Evolutionary conservation across 2,329 filamentous ascomycete species (phyloP), one percentile per base, ranked within the genome.

Genomic region (Ascosphaera apis): DNA sequence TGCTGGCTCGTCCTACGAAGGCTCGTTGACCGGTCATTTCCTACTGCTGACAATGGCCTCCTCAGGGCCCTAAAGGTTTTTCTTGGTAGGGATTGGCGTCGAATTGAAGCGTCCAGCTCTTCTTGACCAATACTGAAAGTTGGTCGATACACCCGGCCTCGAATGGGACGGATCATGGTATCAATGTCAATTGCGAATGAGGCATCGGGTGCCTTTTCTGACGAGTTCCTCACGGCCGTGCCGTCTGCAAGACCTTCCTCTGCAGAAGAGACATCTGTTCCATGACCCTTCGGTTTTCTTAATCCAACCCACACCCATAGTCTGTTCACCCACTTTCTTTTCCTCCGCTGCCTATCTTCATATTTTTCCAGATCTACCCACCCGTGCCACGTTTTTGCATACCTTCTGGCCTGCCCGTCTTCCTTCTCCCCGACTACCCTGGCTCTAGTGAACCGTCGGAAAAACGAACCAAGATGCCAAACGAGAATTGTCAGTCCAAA

Each of bases 301-400:
- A 25, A 25, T 5, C 21, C 40, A 3, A 49, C 42, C 45, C 44
- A 51, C 4, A 46, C 36, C 33, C 44, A 39, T 7, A 54, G 13
- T 31, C 37, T 44, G 2, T 30, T 36, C 4, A 48, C 44, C 1
- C 38, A 40, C 8, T 40, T 42, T 12, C 42, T 42, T 19, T 51
- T 41, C 3, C 43, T 27, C 5, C 40, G 19, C 37, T 51, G 54
- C 19, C 48, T 48, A 5, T 43, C 39, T 31, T 55, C 43, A 17
- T 55, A 49, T 4, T 41, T 46, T n/a, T 51, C 39, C 9, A 48
- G 36, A 2, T 50, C 43, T 11, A 57, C 45, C 56, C 56, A 59
- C 23, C 55, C 56, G 39, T 58, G 56, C 55, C 56, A 59, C 9
- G 55, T 56, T 31, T 49, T 54, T 16, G 49, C 49, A 40, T 56